These are phyloP conservation scores for Phytophthora boehmeriae DNA, from an alignment of 352 stramenopile species.

Conservation along the genomic window DNA sequence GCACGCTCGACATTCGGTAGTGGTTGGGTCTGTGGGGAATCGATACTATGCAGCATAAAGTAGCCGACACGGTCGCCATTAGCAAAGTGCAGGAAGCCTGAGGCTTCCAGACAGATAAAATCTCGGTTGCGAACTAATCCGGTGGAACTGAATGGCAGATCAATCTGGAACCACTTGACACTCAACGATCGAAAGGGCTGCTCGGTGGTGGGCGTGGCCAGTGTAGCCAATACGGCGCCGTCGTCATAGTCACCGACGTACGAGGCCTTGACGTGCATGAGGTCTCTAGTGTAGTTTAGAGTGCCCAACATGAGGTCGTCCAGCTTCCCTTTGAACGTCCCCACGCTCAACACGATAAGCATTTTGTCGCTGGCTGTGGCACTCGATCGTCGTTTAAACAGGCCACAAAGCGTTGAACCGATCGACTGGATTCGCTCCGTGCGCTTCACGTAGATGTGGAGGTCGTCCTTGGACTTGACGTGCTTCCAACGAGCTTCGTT, in stretches of 20 bases:
- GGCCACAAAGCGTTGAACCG: not conserved
- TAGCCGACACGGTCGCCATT: slow-evolving; percentile 37
- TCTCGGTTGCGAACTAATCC: slow-evolving; percentile 23
- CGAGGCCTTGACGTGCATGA: slow-evolving; percentile 38
- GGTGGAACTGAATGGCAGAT: slow-evolving; percentile 15
- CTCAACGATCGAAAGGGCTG: slow-evolving; percentile 36
- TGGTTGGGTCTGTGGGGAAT: slow-evolving; percentile 26
- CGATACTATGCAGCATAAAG: slow-evolving; percentile 31
- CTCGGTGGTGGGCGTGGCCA: slow-evolving; percentile 31
- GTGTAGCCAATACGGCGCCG: slow-evolving; percentile 31
- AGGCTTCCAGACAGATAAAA: slow-evolving; percentile 39
- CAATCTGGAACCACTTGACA: slow-evolving; percentile 27
- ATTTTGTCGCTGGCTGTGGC: not conserved
- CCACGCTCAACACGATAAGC: slow-evolving; percentile 21
- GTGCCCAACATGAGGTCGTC: slow-evolving; percentile 48
- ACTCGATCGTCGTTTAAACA: not conserved
- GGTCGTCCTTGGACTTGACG: slow-evolving; percentile 23
- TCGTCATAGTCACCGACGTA: slow-evolving; percentile 39
- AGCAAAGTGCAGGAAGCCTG: slow-evolving; percentile 27
- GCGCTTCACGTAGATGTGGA: slow-evolving; percentile 17
- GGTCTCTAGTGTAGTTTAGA: slow-evolving; percentile 29
- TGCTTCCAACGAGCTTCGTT: slow-evolving; percentile 12
- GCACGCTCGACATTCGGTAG: slow-evolving; percentile 28
- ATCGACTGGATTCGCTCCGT: not conserved
- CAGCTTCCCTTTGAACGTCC: slow-evolving; percentile 21